A percentile compares a stretch with the other conserved stretches of the same genome.
Evolutionary conservation across 306 rosid species (phyloP).

Genomic region (Nissolia schottii): DNA sequence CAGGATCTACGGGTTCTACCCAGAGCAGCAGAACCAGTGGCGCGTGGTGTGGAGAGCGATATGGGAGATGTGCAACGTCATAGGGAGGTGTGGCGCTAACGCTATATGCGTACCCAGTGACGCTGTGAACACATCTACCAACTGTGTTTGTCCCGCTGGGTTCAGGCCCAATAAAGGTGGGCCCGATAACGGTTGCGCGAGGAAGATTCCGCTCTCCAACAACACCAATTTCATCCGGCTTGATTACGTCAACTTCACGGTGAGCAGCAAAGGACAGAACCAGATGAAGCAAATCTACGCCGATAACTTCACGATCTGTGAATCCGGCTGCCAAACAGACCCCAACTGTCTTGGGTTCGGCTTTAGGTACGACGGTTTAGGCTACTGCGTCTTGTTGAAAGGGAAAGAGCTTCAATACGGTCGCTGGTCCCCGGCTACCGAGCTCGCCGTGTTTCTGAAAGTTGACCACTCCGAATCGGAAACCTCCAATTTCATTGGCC

Average conservation of each 20-base stretch:
- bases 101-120: slow-evolving; percentile 53
- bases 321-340: slow-evolving; percentile 32
- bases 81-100: slow-evolving; percentile 55
- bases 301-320: slow-evolving; percentile 39
- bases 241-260: slow-evolving; percentile 70
- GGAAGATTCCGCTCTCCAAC: slow-evolving; percentile 24
- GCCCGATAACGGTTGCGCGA: slow-evolving; percentile 40
- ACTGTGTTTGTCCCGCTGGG: slow-evolving; percentile 72
- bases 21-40: slow-evolving; percentile 32
- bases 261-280: too few species aligned
- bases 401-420: slow-evolving; percentile 43
- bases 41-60: slow-evolving; percentile 52
- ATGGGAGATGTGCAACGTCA: slow-evolving; percentile 42
- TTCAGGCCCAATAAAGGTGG: slow-evolving; percentile 19
- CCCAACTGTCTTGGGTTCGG: slow-evolving; percentile 50
- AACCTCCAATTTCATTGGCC: slow-evolving; percentile 50
- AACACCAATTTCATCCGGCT: slow-evolving; percentile 41
- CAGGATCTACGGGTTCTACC: slow-evolving; percentile 51
- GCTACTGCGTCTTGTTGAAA: slow-evolving; percentile 32
- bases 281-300: not conserved
- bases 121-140: slow-evolving; percentile 21
- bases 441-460: slow-evolving; percentile 48
- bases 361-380: slow-evolving; percentile 56
- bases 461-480: slow-evolving; percentile 49
- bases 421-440: slow-evolving; percentile 74